These are phyloP conservation scores for Poa pratensis DNA, from an alignment of 176 grass and related monocot genomes.

Conservation along the genomic window DNA sequence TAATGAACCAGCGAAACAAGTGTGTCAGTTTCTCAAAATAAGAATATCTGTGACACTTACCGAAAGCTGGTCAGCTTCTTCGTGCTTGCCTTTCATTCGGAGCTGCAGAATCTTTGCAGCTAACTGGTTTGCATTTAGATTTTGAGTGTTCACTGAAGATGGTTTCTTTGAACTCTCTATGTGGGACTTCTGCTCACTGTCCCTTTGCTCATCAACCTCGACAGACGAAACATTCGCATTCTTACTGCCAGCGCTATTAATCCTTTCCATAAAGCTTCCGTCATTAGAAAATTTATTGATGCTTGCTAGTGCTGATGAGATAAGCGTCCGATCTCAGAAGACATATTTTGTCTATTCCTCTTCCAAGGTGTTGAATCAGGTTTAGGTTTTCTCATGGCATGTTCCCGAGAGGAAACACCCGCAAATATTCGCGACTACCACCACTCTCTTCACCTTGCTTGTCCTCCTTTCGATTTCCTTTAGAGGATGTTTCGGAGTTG, in stretches of 20 bases:
- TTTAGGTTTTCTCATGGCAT: conserved; percentile 83
- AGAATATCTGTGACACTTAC: conserved; percentile 59
- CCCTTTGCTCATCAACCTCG: conserved; percentile 38
- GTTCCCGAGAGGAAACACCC: conserved; percentile 71
- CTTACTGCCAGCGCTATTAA: conserved; percentile 52
- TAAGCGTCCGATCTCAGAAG: conserved; percentile 73
- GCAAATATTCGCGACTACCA: conserved; percentile 60
- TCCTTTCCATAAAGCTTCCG: conserved; percentile 87
- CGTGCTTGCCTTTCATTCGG: conserved; percentile 88
- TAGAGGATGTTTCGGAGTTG: conserved; percentile 38
- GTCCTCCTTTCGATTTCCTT: conserved; percentile 41
- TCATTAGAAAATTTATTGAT: conserved; percentile 88
- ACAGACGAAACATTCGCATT: conserved; percentile 43
- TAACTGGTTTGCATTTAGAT: conserved; percentile 84
- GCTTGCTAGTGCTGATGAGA: conserved; percentile 68
- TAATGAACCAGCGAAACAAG: conserved; percentile 8
- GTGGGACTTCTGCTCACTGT: conserved; percentile 33
- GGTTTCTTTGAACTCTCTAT: conserved; percentile 49
- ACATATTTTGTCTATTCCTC: conserved; percentile 62
- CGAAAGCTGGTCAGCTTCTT: conserved; percentile 86
- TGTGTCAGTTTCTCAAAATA: conserved; percentile 25
- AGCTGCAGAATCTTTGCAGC: conserved; percentile 90
- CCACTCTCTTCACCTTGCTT: conserved; percentile 38
- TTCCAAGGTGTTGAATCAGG: conserved; percentile 83
- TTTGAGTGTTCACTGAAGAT: conserved; percentile 46